Evolutionary conservation across 2,329 filamentous ascomycete genomes (phyloP), one percentile per base, ranked within the genome.

Genomic region (Alternaria burnsii): DNA sequence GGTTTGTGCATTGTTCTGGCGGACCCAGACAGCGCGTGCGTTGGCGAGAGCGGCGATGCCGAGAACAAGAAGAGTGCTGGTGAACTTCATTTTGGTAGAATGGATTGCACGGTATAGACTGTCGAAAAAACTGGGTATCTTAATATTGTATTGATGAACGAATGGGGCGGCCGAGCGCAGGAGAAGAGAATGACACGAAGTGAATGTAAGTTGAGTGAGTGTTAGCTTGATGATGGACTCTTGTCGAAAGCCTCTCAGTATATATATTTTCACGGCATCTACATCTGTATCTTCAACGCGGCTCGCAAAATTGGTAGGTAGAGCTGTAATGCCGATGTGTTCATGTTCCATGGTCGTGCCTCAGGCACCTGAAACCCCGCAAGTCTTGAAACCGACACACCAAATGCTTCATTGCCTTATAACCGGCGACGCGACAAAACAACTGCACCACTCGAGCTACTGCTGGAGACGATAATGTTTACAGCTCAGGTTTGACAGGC

Each of bases 1-100:
- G 30, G 72, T 61, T 61, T 80, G 74, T 26, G 66, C 34, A 58
- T 76, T 75, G 57, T 61, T 62, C 57, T 71, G 71, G 43, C 71
- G 73, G 28, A 58, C 50, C 41, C 61, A 47, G 30, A 74, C 58
- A 47, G 64, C 58, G 58, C 69, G 65, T 38, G 70, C 70, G 28
- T 66, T 59, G 46, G 63, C 63, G 20, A 62, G 40, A 43, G 70
- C 59, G 24, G 67, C 48, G 46, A 65, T 52, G 62, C 62, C 61
- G 58, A 73, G 59, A 24, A 69, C 30, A 30, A 66, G 16, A 60
- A 75, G 12, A 28, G 59, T 52, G 34, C 64, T 58, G 32, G 61
- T 60, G 64, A 68, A 69, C 57, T 72, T 69, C 71, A 74, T 75
- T n/a, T 65, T 72, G 56, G 44, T 30, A n/a, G 28, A 34, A 26